These are phyloP conservation scores for Diplocarpon mali DNA, from an alignment of 2,329 filamentous ascomycete species.

Conservation along the genomic window DNA sequence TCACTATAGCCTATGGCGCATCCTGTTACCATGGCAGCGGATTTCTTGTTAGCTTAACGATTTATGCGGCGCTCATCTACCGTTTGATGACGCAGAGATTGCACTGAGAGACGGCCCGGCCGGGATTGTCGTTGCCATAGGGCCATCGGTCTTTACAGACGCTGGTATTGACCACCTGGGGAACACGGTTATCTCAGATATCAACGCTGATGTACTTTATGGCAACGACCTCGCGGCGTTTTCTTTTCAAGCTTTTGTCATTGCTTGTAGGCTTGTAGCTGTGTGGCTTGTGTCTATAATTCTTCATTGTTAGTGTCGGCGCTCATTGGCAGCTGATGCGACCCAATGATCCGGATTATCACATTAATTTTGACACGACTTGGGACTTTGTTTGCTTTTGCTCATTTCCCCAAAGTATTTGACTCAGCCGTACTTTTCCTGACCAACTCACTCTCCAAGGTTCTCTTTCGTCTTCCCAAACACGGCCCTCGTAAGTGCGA, in stretches of 20 bases:
- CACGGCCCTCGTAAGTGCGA: constrained; percentile 45
- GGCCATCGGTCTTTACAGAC: constrained; percentile 52
- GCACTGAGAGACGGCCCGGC: constrained; percentile 62
- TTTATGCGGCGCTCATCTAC: constrained; percentile 76
- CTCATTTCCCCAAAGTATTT: too few relatives aligned
- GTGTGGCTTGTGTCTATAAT: constrained; percentile 75
- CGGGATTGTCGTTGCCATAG: constrained; percentile 78
- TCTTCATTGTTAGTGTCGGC: constrained; percentile 70
- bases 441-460: constrained; percentile 40
- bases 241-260: constrained; percentile 37
- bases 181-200: constrained; percentile 17
- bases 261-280: constrained; percentile 65
- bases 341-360: constrained; percentile 33
- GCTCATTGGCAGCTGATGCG: constrained; percentile 59
- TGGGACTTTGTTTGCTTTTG: constrained; percentile 48
- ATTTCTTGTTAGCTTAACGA: constrained; percentile 57
- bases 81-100: constrained; percentile 82
- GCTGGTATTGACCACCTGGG: constrained; percentile 38
- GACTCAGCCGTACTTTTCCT: too few relatives aligned
- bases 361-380: constrained; percentile 68
- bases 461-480: constrained; percentile 52
- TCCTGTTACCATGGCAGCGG: constrained; percentile 43
- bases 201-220: constrained; percentile 35
- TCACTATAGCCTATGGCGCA: constrained; percentile 38
- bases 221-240: constrained; percentile 33